Evolutionary conservation across 2,329 filamentous ascomycete species (phyloP).

Genomic region (Graphilbum ipis-grandicollis): DNA sequence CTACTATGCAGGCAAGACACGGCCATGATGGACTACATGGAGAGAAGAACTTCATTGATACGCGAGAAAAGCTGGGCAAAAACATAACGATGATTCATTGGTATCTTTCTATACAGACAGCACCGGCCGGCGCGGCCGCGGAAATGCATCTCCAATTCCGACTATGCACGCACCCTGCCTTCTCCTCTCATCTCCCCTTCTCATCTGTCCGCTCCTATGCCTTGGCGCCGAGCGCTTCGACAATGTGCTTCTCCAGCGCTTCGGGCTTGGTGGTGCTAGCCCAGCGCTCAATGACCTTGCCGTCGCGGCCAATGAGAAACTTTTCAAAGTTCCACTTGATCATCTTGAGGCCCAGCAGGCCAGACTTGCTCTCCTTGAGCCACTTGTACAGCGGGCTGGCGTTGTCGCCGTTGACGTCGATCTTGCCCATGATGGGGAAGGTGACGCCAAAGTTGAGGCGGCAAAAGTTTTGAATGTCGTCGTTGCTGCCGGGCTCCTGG

Average conservation of each 20-base stretch:
- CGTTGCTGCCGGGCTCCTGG: constrained; percentile 74
- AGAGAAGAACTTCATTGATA: no score
- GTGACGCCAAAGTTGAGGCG: constrained; percentile 85
- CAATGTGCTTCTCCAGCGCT: constrained; percentile 54
- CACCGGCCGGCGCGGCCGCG: no score
- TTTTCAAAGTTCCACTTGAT: constrained; percentile 99
- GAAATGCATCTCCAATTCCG: constrained; percentile 7
- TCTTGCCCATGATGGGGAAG: constrained; percentile 84
- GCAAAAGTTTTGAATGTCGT: constrained; percentile 72
- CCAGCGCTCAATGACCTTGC: constrained; percentile 73
- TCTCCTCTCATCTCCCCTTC: no score
- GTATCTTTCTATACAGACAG: no score
- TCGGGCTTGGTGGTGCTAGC: constrained; percentile 79
- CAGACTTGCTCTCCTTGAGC: constrained; percentile 57
- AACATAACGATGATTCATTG: no score
- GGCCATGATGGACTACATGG: no score
- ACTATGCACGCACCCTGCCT: no score
- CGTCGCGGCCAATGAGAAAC: constrained; percentile 77
- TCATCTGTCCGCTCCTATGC: no score
- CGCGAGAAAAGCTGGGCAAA: no score
- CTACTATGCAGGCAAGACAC: no score
- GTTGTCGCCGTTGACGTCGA: constrained; percentile 78
- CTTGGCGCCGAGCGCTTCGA: constrained; percentile 52
- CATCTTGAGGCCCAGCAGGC: constrained; percentile 71
- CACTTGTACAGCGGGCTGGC: constrained; percentile 68